Conservation (phyloP, 1,139 yeast species). For the Blastobotrys apis region DNA sequence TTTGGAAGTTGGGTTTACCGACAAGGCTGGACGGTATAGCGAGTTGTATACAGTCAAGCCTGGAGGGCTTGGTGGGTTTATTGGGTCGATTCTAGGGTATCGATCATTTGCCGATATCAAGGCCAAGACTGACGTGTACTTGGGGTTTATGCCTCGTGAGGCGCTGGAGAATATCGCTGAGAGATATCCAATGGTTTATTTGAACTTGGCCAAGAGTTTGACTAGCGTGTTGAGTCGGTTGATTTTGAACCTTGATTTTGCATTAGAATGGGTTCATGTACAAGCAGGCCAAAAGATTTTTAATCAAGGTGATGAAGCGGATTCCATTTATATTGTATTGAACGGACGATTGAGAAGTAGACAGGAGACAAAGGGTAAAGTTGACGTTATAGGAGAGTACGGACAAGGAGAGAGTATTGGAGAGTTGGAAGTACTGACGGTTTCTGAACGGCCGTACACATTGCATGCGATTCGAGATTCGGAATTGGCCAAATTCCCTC, state of each 20-base stretch:
- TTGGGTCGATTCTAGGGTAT: conserved; percentile 76
- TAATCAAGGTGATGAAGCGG: conserved; percentile 81
- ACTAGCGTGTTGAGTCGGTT: conserved; percentile 63
- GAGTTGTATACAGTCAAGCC: conserved; percentile 56
- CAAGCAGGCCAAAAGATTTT: conserved; percentile 79
- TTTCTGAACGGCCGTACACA: conserved; percentile 66
- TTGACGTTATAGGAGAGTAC: conserved; percentile 62
- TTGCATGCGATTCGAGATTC: conserved; percentile 89
- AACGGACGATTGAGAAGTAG: conserved; percentile 85
- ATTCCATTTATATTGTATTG: conserved; percentile 84
- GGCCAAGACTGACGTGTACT: conserved; percentile 56
- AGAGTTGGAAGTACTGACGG: conserved; percentile 90
- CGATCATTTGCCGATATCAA: conserved; percentile 69
- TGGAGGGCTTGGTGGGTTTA: conserved; percentile 87
- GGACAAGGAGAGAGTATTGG: conserved; percentile 96
- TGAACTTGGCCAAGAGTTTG: conserved; percentile 72
- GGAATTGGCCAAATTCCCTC: conserved; percentile 88
- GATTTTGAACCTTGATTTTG: conserved; percentile 75
- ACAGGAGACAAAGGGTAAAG: conserved; percentile 29
- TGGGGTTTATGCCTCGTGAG: conserved; percentile 65
- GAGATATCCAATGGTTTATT: conserved; percentile 65
- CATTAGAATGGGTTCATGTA: conserved; percentile 90
- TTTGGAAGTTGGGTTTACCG: conserved; percentile 53
- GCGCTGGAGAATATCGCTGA: conserved; percentile 67
- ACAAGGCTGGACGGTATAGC: conserved; percentile 36